Conservation (phyloP, 106 monocot genomes). For the Vanilla planifolia region DNA sequence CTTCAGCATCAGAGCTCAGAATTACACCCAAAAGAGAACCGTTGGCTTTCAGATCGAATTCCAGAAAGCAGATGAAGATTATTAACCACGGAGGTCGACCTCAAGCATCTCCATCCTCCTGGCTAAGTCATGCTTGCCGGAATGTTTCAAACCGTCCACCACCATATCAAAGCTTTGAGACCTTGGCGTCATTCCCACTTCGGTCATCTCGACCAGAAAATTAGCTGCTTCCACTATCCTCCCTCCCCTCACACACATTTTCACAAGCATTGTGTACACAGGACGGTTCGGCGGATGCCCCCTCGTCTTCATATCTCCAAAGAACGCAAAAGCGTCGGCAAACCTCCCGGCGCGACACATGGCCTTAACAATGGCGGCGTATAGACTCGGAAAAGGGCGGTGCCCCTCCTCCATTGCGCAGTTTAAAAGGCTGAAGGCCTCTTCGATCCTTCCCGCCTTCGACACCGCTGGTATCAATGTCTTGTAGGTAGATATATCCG, state of each 20-base stretch:
- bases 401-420: constrained; percentile 66
- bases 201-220: constrained; percentile 87
- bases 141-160: constrained; percentile 78
- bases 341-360: constrained; percentile 77
- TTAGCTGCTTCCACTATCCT: constrained; percentile 72
- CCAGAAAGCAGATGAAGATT: background rate
- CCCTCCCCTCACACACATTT: constrained; percentile 91
- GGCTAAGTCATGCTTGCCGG: constrained; percentile 79
- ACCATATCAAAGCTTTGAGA: constrained; percentile 71
- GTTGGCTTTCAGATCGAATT: background rate
- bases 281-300: constrained; percentile 82
- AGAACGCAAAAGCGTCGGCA: constrained; percentile 69
- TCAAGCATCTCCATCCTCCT: constrained; percentile 80
- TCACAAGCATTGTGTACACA: constrained; percentile 91
- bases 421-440: constrained; percentile 61
- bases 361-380: constrained; percentile 78
- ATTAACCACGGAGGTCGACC: constrained; percentile 4
- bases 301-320: constrained; percentile 71
- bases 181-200: constrained; percentile 68
- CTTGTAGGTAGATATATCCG: constrained; percentile 83
- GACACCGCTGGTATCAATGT: constrained; percentile 67
- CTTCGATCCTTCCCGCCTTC: constrained; percentile 63
- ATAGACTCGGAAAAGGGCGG: constrained; percentile 79
- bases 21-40: background rate
- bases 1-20: too few relatives aligned